Conservation (phyloP, 257 asterid species). For the Eustoma russellianum region DNA sequence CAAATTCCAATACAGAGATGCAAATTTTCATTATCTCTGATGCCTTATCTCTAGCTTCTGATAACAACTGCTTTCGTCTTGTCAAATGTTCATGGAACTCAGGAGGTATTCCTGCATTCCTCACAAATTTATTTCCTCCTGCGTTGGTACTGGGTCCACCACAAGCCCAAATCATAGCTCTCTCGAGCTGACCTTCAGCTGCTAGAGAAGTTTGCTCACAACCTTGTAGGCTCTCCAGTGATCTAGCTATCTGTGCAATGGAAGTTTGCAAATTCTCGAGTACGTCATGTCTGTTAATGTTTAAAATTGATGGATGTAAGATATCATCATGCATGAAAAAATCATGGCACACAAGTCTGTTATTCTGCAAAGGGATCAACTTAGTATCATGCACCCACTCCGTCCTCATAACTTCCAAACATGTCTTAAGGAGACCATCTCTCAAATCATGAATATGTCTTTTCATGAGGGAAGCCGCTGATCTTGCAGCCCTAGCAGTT, state of each 20-base stretch:
- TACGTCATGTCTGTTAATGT: constrained; percentile 66
- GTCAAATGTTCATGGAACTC: constrained; percentile 83
- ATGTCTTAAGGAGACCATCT: constrained; percentile 66
- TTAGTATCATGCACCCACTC: constrained; percentile 83
- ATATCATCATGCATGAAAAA: constrained; percentile 46
- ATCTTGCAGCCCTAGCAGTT: constrained; percentile 79
- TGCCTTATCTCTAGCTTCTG: constrained; percentile 72
- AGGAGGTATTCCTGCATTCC: constrained; percentile 77
- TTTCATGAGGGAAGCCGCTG: constrained; percentile 75
- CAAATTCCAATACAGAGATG: constrained; percentile 79
- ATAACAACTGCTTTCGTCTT: constrained; percentile 54
- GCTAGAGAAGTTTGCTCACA: constrained; percentile 73
- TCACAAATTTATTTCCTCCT: constrained; percentile 39
- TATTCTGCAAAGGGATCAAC: constrained; percentile 49
- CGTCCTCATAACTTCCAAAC: constrained; percentile 75
- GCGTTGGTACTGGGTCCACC: constrained; percentile 74
- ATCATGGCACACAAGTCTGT: constrained; percentile 49
- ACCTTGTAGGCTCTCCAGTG: constrained; percentile 65
- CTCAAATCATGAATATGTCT: constrained; percentile 66
- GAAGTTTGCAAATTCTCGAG: constrained; percentile 66
- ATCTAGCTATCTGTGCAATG: constrained; percentile 60
- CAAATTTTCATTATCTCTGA: constrained; percentile 74
- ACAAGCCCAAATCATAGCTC: constrained; percentile 99
- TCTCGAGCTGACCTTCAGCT: constrained; percentile 97
- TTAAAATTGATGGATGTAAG: constrained; percentile 51